These are phyloP conservation scores for Suillus bovinus DNA, from an alignment of 768 basidiomycete genomes.

Conservation along the genomic window DNA sequence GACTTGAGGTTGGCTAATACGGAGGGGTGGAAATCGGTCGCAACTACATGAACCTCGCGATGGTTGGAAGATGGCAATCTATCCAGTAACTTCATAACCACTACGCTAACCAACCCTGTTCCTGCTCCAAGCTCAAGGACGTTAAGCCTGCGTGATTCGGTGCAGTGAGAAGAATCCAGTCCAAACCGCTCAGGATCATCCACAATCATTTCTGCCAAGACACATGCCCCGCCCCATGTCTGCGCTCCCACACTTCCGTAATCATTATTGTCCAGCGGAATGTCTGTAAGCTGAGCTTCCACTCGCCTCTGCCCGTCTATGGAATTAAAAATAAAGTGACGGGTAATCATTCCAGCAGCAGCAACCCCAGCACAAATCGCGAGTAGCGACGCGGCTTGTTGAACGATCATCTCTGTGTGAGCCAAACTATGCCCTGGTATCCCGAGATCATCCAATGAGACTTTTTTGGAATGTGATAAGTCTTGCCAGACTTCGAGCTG, in stretches of 20 bases:
- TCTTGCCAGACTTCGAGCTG: constrained; percentile 28
- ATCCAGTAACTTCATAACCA: constrained; percentile 35
- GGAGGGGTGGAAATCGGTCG: constrained; percentile 51
- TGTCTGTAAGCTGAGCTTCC: constrained; percentile 58
- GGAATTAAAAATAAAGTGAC: constrained; percentile 49
- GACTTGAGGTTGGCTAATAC: constrained; percentile 47
- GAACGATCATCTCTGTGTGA: constrained; percentile 41
- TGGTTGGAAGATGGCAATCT: neutral
- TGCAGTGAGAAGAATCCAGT: constrained; percentile 17
- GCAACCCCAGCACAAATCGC: constrained; percentile 65
- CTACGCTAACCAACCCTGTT: constrained; percentile 53
- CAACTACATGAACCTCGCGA: constrained; percentile 32
- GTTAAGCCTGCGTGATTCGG: constrained; percentile 26
- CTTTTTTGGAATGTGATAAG: neutral
- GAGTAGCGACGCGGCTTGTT: constrained; percentile 60
- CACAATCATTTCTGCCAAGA: constrained; percentile 74
- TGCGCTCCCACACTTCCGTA: constrained; percentile 78
- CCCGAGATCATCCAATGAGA: neutral
- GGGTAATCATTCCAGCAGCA: constrained; percentile 57
- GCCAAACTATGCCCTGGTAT: neutral
- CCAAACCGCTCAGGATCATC: constrained; percentile 56
- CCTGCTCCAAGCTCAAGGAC: constrained; percentile 60
- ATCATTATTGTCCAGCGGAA: constrained; percentile 69
- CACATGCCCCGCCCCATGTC: constrained; percentile 86
- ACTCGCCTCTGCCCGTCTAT: constrained; percentile 18